phyloP scores from a whole-genome alignment of 1,284 basidiomycete genomes.

The Irpex rosettiformis region DNA sequence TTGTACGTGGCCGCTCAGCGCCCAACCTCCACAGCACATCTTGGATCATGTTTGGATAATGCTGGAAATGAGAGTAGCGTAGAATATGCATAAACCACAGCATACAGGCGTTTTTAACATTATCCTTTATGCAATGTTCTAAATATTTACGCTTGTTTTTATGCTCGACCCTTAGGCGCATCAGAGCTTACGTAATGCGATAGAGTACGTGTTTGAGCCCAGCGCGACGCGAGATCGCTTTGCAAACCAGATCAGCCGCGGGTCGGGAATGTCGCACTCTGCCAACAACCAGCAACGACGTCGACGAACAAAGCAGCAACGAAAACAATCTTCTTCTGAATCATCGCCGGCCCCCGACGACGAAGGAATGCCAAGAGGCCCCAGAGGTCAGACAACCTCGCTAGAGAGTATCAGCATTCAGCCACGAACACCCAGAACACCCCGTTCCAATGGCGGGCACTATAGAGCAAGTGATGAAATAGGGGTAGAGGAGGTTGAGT shows the following conservation, averaged over 20 bases:
- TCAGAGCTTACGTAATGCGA: slow-evolving; percentile 11
- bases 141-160: no score
- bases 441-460: slow-evolving; percentile 32
- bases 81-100: no score
- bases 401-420: slow-evolving; percentile 62
- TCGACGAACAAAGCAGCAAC: background rate
- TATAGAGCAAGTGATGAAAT: slow-evolving; percentile 29
- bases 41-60: no score
- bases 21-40: no score
- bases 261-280: slow-evolving; percentile 13
- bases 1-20: no score
- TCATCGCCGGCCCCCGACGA: slow-evolving; percentile 8
- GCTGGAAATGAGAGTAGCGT: no score
- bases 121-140: no score
- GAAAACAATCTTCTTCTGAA: background rate
- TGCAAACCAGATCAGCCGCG: slow-evolving; percentile 3
- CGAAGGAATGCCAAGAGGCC: slow-evolving; percentile 19
- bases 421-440: slow-evolving; percentile 55
- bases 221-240: slow-evolving; percentile 15
- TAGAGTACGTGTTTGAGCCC: background rate
- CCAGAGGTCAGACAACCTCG: slow-evolving; percentile 38
- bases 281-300: background rate
- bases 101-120: no score
- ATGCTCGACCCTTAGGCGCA: background rate
- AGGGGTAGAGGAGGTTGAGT: slow-evolving; percentile 55